Evolutionary conservation across 2,329 filamentous ascomycete genomes (phyloP).

Genomic region (Neonectria neomacrospora): DNA sequence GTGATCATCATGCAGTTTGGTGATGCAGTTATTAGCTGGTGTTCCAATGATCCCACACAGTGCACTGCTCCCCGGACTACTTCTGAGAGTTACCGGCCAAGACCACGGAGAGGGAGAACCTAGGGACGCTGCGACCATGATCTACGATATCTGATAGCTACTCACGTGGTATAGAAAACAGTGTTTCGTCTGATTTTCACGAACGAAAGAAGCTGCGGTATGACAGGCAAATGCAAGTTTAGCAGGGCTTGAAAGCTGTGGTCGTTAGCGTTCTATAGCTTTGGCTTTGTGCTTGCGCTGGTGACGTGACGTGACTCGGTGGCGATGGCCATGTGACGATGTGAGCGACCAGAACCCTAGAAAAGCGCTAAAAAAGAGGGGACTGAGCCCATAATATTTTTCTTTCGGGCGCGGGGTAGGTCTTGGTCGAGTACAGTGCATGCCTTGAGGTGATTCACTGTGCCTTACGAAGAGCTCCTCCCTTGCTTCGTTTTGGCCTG

Average conservation of each 20-base stretch:
- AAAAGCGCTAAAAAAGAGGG: not conserved
- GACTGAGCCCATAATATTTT: constrained; percentile 1
- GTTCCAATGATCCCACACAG: not conserved
- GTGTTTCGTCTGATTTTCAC: not conserved
- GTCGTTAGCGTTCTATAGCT: not conserved
- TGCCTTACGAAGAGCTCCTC: not conserved
- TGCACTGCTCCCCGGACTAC: constrained; percentile 1
- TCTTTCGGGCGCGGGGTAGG: constrained; percentile 19
- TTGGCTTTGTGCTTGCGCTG: not conserved
- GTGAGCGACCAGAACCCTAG: constrained; percentile 9
- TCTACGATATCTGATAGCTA: not conserved
- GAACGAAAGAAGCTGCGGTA: too few species aligned
- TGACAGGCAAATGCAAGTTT: not conserved
- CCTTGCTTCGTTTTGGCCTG: not conserved
- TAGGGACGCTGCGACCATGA: constrained; percentile 6
- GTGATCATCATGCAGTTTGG: constrained; percentile 6
- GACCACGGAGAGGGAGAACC: not conserved
- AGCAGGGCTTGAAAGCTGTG: not conserved
- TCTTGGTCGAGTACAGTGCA: not conserved
- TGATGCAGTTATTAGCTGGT: constrained; percentile 1
- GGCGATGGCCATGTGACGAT: not conserved
- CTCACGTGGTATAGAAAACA: not conserved
- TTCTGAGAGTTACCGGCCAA: not conserved
- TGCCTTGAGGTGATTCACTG: not conserved
- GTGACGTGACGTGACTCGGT: constrained; percentile 6